These are phyloP conservation scores for Pharnaceum exiguum DNA, from an alignment of 148 eudicot genomes.

Conservation along the genomic window DNA sequence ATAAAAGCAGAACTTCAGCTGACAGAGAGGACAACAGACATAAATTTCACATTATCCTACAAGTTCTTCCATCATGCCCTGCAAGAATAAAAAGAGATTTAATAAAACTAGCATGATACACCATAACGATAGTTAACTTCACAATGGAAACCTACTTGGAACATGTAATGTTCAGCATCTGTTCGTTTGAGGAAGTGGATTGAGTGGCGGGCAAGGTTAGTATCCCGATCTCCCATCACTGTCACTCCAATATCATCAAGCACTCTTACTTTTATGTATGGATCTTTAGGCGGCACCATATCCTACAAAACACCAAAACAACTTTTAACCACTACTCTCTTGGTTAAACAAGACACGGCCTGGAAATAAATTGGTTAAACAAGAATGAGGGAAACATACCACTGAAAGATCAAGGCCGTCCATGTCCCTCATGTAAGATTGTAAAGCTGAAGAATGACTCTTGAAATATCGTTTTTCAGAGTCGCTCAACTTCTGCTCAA, in stretches of 20 bases:
- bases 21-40: background rate
- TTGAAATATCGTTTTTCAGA: constrained; percentile 74
- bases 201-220: constrained; percentile 80
- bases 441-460: constrained; percentile 55
- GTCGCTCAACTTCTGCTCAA: constrained; percentile 72
- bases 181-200: constrained; percentile 81
- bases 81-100: constrained; percentile 2
- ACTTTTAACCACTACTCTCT: background rate
- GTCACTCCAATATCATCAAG: constrained; percentile 77
- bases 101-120: background rate
- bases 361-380: background rate
- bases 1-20: too few relatives aligned
- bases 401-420: constrained; percentile 72
- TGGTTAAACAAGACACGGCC: background rate
- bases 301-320: constrained; percentile 40
- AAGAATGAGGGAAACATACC: constrained; percentile 39
- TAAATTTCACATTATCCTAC: constrained; percentile 43
- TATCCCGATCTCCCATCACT: constrained; percentile 64
- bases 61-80: constrained; percentile 95
- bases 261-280: constrained; percentile 88
- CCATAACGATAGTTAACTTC: background rate
- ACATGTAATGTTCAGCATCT: constrained; percentile 90
- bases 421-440: constrained; percentile 56
- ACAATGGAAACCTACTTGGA: constrained; percentile 40
- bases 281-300: constrained; percentile 97